phyloP scores from a whole-genome alignment of 2,329 filamentous ascomycete genomes.

The Aspergillus cejpii region DNA sequence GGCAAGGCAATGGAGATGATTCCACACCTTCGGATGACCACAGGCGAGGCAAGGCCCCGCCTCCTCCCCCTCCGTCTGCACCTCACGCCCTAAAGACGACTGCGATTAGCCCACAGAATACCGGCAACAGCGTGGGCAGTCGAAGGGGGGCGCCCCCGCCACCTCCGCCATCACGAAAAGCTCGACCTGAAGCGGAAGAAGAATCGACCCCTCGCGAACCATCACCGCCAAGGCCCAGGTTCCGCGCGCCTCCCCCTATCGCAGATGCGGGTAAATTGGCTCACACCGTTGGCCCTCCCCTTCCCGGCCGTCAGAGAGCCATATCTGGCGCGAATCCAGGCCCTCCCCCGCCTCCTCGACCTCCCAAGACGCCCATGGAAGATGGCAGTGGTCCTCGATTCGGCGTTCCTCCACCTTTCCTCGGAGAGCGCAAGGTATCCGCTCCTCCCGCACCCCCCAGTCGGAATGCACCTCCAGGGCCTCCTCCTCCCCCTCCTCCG shows the following conservation, averaged over 20 bases:
- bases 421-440: slow-evolving; percentile 55
- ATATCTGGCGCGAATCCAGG: slow-evolving; percentile 48
- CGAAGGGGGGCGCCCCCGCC: slow-evolving; percentile 56
- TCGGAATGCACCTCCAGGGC: slow-evolving; percentile 52
- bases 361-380: slow-evolving; percentile 61
- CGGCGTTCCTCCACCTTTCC: slow-evolving; percentile 72
- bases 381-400: slow-evolving; percentile 60
- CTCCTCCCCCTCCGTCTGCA: slow-evolving; percentile 55
- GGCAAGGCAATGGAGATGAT: slow-evolving; percentile 49
- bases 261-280: slow-evolving; percentile 86
- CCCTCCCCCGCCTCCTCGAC: slow-evolving; percentile 61
- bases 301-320: slow-evolving; percentile 46
- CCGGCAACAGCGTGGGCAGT: slow-evolving; percentile 47
- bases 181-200: slow-evolving; percentile 44
- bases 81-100: slow-evolving; percentile 38
- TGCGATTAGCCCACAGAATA: slow-evolving; percentile 55
- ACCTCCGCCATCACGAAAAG: slow-evolving; percentile 48
- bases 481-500: slow-evolving; percentile 63
- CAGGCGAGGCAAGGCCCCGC: slow-evolving; percentile 49
- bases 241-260: slow-evolving; percentile 79
- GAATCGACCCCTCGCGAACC: slow-evolving; percentile 58
- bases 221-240: slow-evolving; percentile 64
- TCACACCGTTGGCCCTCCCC: slow-evolving; percentile 45
- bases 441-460: slow-evolving; percentile 68
- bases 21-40: slow-evolving; percentile 42